Conservation (phyloP, 164 flowering plant genomes). For the Stephania japonica region DNA sequence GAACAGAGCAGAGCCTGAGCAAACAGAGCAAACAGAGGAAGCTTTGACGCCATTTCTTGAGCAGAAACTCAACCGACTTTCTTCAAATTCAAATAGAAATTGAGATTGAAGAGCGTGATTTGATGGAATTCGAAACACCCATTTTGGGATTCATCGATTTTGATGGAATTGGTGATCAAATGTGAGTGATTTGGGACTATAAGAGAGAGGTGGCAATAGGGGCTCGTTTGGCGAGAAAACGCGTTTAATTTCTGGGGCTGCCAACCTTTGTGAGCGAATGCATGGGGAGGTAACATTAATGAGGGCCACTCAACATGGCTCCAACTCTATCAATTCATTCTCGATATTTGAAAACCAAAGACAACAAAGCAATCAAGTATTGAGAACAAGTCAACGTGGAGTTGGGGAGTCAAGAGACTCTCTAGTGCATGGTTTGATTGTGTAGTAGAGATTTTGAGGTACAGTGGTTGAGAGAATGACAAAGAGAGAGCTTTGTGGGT, state of each 20-base stretch:
- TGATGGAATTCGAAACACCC: neutral
- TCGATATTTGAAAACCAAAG: neutral
- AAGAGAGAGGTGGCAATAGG: neutral
- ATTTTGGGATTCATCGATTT: neutral
- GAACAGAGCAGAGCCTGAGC: conserved; percentile 7
- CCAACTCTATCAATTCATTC: neutral
- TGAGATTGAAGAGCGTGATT: neutral
- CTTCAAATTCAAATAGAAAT: neutral
- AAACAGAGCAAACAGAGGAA: neutral
- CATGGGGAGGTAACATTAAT: conserved; percentile 14
- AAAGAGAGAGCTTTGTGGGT: conserved; percentile 16
- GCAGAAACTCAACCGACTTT: neutral
- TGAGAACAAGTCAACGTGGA: neutral
- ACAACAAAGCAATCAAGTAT: neutral
- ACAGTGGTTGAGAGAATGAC: conserved; percentile 27
- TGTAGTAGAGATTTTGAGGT: conserved; percentile 11
- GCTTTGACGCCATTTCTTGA: conserved; percentile 9
- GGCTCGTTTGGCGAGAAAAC: conserved; percentile 14
- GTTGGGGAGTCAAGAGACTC: neutral
- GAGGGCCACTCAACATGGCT: conserved; percentile 8
- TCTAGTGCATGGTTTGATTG: neutral
- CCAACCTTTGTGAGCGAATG: conserved; percentile 13
- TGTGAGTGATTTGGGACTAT: no score
- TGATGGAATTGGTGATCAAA: neutral
- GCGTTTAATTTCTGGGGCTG: conserved; percentile 7